phyloP scores from a whole-genome alignment of 768 basidiomycete genomes.

The Crassisporium funariophilum region DNA sequence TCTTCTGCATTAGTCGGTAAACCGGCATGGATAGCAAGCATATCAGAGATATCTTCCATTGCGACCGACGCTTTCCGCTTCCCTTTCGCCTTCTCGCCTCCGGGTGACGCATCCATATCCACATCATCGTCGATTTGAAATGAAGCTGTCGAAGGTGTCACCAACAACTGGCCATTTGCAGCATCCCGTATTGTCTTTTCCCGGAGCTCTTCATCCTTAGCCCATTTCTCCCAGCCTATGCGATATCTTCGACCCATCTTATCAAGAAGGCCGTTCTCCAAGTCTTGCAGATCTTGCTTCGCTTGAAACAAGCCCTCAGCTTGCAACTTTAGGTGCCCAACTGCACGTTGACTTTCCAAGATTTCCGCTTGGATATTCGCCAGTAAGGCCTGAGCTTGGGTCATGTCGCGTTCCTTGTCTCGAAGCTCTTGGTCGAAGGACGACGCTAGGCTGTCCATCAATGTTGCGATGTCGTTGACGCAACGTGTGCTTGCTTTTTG shows the following conservation, averaged over 20 bases:
- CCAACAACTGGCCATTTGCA: conserved; percentile 56
- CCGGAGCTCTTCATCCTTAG: conserved; percentile 79
- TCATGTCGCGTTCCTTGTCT: conserved; percentile 89
- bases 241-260: conserved; percentile 86
- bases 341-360: conserved; percentile 77
- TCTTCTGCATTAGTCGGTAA: conserved; percentile 60
- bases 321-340: conserved; percentile 67
- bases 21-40: conserved; percentile 57
- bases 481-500: conserved; percentile 86
- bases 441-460: conserved; percentile 86
- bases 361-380: conserved; percentile 90
- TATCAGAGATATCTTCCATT: conserved; percentile 66
- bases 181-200: conserved; percentile 70
- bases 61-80: conserved; percentile 52
- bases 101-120: conserved; percentile 37
- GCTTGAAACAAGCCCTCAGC: conserved; percentile 66
- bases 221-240: conserved; percentile 92
- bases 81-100: conserved; percentile 51
- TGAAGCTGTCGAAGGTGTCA: conserved; percentile 46
- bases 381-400: conserved; percentile 85
- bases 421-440: conserved; percentile 91
- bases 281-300: conserved; percentile 55
- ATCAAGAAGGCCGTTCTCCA: conserved; percentile 65
- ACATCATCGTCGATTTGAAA: conserved; percentile 50
- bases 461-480: conserved; percentile 79